Percentiles rank a stretch among this genome's conserved stretches.
phyloP scores from a whole-genome alignment of 1,284 basidiomycete species.

The Fistulinella staudtii region DNA sequence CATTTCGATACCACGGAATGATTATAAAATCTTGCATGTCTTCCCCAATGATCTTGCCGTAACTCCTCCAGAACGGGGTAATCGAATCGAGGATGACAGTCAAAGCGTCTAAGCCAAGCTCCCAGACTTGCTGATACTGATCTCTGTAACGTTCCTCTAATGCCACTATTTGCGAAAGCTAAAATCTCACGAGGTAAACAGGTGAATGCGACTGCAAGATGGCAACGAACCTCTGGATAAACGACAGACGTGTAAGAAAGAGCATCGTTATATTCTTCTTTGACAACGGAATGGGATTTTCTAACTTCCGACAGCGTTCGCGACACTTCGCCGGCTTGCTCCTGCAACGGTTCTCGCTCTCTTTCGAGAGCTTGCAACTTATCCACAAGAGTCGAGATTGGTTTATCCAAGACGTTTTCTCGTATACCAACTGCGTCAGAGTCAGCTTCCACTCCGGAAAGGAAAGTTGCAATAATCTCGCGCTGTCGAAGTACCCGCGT shows the following conservation, averaged over 20 bases:
- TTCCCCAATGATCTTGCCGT: constrained; percentile 71
- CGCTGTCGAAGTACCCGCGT: constrained; percentile 56
- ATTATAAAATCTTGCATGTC: constrained; percentile 75
- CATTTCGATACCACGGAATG: constrained; percentile 74
- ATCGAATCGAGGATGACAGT: constrained; percentile 70
- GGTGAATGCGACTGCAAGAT: not conserved
- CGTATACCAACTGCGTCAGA: constrained; percentile 21
- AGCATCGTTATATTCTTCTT: constrained; percentile 62
- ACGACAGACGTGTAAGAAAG: constrained; percentile 65
- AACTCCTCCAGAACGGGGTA: constrained; percentile 72
- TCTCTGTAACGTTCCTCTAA: constrained; percentile 72
- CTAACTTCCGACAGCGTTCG: constrained; percentile 50
- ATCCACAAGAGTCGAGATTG: constrained; percentile 44
- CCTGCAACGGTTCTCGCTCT: constrained; percentile 38
- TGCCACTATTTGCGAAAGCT: constrained; percentile 65
- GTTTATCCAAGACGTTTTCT: constrained; percentile 50
- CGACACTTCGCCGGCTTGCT: constrained; percentile 46
- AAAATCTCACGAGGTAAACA: constrained; percentile 5
- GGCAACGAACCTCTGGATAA: constrained; percentile 61
- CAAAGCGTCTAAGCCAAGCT: constrained; percentile 67
- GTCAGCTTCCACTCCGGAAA: constrained; percentile 29
- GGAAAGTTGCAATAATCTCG: constrained; percentile 49
- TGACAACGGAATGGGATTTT: constrained; percentile 50
- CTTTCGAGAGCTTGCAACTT: constrained; percentile 41
- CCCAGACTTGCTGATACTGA: constrained; percentile 73